Evolutionary conservation across 805 yeast genomes (phyloP), one percentile per base, ranked within the genome.

Genomic region (Dipodascopsis tothii): DNA sequence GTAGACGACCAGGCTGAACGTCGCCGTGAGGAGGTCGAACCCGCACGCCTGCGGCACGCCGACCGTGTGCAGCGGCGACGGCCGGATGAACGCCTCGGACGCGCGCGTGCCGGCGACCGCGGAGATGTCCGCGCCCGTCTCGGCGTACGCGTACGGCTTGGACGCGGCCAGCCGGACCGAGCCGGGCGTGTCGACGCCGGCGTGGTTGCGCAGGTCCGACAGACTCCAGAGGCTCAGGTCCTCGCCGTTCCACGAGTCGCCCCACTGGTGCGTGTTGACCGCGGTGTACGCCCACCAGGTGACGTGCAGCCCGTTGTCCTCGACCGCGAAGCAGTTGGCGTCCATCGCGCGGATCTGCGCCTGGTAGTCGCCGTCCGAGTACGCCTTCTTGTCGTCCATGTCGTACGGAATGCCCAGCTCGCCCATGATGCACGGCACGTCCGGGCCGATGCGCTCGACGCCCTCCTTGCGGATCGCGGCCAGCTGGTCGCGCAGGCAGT

Each of bases 371-470:
- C 88, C 87, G 45, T 69, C 70, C 1, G 62, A 60, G 58, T 75
- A 90, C 0, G 96, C 83, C 38, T 65, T 68, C 58, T 83, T 84
- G 46, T 76, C 71, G 62, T 90, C 88, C 96, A 90, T 84, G 61
- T 92, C 96, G 61, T 81, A 85, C 2, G 98, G 97, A 81, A 90
- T 85, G 4, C 98, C 98, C n/a, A 90, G 87, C 62, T 90, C 98
- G 1, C 94, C 77, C 72, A 92, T 79, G 19, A 90, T 64, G 6
- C 82, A 73, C 0, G 96, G 95, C 6, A 86, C 69, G 6, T 61
- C 40, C 1, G 53, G 45, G 3, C 96, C 96, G 30, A 88, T 62
- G 23, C 73, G 60, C 3, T 70, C 71, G 4, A 65, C 59, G 3
- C 86, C 77, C 59, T 92, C 97, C 18, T 60, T 57, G 42, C 71